Conservation (phyloP, 2,329 filamentous ascomycete genomes). For the Rugonectria rugulosa region DNA sequence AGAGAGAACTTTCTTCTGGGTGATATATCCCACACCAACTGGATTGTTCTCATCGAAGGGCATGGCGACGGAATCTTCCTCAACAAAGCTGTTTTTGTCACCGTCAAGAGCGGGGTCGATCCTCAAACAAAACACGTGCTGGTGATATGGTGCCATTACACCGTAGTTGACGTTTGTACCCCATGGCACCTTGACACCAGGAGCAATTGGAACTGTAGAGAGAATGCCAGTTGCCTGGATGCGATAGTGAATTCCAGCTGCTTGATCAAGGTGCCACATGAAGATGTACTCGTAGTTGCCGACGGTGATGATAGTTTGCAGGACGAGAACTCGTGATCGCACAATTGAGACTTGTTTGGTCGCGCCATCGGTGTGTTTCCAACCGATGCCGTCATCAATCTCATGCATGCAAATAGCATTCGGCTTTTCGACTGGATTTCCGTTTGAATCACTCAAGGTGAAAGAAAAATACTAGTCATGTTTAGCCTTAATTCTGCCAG, state of each 20-base stretch:
- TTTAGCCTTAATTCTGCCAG: too few species aligned
- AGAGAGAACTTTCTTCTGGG: too few species aligned
- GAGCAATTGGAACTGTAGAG: slow-evolving; percentile 13
- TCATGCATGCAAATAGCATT: slow-evolving; percentile 75
- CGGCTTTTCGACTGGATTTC: slow-evolving; percentile 58
- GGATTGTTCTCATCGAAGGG: too few species aligned
- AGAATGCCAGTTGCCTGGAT: slow-evolving; percentile 26
- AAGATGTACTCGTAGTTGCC: slow-evolving; percentile 74
- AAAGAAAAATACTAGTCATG: slow-evolving; percentile 64
- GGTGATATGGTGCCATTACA: too few species aligned
- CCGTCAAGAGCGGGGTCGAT: too few species aligned
- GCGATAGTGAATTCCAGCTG: slow-evolving; percentile 12
- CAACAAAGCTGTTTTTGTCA: too few species aligned
- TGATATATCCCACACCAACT: too few species aligned
- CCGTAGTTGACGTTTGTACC: slow-evolving; percentile 18
- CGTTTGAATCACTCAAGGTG: slow-evolving; percentile 60
- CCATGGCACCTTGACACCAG: slow-evolving; percentile 10
- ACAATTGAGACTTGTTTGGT: slow-evolving; percentile 67
- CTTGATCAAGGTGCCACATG: slow-evolving; percentile 21
- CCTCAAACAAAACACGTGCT: too few species aligned
- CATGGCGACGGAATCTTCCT: too few species aligned
- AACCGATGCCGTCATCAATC: slow-evolving; percentile 74
- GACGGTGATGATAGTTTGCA: slow-evolving; percentile 74
- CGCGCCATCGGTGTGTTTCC: slow-evolving; percentile 75
- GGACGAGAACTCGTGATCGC: slow-evolving; percentile 67